Percentiles rank a stretch among this genome's conserved stretches.
These are phyloP conservation scores for Lactarius psammicola DNA, from an alignment of 768 basidiomycete species.

Conservation along the genomic window DNA sequence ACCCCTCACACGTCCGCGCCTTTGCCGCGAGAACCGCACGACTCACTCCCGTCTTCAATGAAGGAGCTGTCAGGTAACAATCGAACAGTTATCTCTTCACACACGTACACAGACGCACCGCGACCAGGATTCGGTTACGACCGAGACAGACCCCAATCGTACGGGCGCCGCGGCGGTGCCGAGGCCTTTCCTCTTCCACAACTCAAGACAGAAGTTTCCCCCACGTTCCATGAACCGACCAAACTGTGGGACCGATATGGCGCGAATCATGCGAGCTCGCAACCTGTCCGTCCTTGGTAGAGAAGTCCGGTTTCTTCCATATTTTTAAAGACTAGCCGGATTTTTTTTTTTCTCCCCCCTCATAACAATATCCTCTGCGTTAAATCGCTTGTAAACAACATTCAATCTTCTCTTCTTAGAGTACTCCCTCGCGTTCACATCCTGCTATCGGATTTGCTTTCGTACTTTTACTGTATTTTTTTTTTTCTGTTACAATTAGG, in stretches of 20 bases:
- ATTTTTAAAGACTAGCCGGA: background rate
- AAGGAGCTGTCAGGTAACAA: constrained; percentile 11
- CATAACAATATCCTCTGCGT: background rate
- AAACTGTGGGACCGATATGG: constrained; percentile 16
- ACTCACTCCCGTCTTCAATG: background rate
- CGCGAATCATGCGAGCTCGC: constrained; percentile 20
- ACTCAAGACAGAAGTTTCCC: constrained; percentile 9
- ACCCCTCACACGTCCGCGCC: constrained; percentile 19
- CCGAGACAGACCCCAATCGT: constrained; percentile 9
- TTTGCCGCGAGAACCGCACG: constrained; percentile 17
- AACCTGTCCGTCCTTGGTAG: constrained; percentile 29
- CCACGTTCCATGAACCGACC: background rate
- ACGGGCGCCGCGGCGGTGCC: constrained; percentile 12
- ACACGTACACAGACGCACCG: constrained; percentile 14
- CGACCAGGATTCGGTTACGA: constrained; percentile 12
- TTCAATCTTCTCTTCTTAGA: constrained; percentile 1
- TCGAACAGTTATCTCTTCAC: constrained; percentile 11
- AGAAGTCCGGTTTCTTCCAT: background rate
- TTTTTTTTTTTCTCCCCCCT: background rate
- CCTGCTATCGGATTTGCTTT: constrained; percentile 11
- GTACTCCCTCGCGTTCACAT: background rate
- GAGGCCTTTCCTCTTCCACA: background rate
- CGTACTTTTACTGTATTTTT: constrained; percentile 14
- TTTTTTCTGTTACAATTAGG: constrained; percentile 5
- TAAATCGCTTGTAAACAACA: background rate